phyloP scores from a whole-genome alignment of 805 yeast genomes.

The Yamadazyma laniorum region DNA sequence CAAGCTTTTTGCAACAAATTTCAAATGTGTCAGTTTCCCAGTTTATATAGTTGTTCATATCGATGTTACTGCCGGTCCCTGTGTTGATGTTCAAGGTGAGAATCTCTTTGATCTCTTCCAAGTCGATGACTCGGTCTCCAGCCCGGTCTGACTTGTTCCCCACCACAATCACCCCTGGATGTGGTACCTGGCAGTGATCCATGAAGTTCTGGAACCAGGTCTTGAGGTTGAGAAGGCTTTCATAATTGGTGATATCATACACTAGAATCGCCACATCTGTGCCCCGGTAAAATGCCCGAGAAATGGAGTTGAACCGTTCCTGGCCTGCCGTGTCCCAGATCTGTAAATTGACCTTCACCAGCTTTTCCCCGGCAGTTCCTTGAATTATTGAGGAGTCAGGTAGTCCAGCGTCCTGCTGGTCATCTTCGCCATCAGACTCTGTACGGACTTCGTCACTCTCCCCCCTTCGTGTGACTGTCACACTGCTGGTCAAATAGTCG shows the following conservation, averaged over 20 bases:
- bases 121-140: constrained; percentile 33
- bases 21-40: constrained; percentile 36
- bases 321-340: constrained; percentile 55
- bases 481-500: constrained; percentile 49
- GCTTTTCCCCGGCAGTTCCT: neutral
- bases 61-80: constrained; percentile 12
- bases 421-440: neutral
- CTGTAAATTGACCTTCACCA: constrained; percentile 38
- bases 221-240: constrained; percentile 45
- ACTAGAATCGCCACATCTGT: constrained; percentile 55
- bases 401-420: too few species aligned
- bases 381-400: neutral
- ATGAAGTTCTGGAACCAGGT: constrained; percentile 50
- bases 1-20: constrained; percentile 29
- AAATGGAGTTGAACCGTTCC: constrained; percentile 47
- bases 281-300: constrained; percentile 58
- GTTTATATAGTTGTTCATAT: constrained; percentile 28
- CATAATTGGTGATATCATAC: constrained; percentile 54
- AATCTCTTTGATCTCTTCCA: constrained; percentile 34
- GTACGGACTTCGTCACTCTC: neutral
- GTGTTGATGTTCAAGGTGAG: constrained; percentile 18
- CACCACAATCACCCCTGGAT: constrained; percentile 50
- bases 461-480: constrained; percentile 11
- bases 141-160: constrained; percentile 50
- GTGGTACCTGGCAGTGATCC: constrained; percentile 45